These are phyloP conservation scores for Hypericum perforatum DNA, from an alignment of 345 rosid species.

Conservation along the genomic window DNA sequence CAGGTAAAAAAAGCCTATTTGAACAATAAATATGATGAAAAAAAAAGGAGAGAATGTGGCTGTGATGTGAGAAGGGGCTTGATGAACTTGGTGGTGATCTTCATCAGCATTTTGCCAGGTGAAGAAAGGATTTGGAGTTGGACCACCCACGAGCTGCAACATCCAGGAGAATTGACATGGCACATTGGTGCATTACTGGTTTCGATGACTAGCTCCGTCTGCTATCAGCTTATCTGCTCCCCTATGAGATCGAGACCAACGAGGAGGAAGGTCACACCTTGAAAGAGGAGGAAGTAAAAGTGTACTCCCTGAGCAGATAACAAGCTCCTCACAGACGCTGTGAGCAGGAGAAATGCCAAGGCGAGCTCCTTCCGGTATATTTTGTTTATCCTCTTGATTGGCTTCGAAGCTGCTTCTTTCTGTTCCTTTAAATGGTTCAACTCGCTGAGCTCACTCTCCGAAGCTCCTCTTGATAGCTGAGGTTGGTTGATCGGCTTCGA, in stretches of 20 bases:
- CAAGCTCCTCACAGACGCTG: conserved; percentile 37
- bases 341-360: conserved; percentile 67
- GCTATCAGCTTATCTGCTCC: neutral
- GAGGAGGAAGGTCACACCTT: conserved; percentile 13
- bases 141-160: conserved; percentile 7
- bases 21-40: conserved; percentile 1
- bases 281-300: conserved; percentile 74
- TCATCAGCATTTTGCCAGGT: conserved; percentile 4
- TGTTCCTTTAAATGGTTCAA: conserved; percentile 45
- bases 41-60: conserved; percentile 11
- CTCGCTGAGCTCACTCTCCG: conserved; percentile 59
- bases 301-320: conserved; percentile 58
- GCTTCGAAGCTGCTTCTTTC: conserved; percentile 35
- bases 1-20: conserved; percentile 1
- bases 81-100: conserved; percentile 6
- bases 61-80: conserved; percentile 4
- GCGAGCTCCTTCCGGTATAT: conserved; percentile 72
- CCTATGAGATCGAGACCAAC: conserved; percentile 16
- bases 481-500: conserved; percentile 35
- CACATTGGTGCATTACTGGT: neutral
- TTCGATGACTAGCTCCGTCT: neutral
- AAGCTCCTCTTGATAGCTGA: conserved; percentile 48
- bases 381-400: conserved; percentile 52
- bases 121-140: neutral
- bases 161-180: conserved; percentile 1